Base-by-base conservation (phyloP, 768 basidiomycete genomes). In the Phanerochaete carnosa region DNA sequence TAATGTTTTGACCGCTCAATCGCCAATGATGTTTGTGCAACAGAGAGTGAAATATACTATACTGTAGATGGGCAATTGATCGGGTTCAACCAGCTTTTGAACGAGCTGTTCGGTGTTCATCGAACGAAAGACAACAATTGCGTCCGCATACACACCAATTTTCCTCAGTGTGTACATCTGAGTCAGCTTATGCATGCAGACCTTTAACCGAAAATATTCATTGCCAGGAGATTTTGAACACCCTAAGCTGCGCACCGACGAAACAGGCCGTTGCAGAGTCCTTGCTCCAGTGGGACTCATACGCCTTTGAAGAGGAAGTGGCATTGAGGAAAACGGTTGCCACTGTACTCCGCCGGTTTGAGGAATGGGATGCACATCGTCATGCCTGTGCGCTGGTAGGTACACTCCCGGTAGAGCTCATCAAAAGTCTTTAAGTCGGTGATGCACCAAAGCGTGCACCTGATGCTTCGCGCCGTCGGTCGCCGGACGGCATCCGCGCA, bases 81-180 rank as follows among this genome's bases (percentile, higher is more conserved):
- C 0, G 64, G 66, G 22, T 54, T 63, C 12, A 69, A 67, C 7
- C 57, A 54, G 2, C 4, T 77, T 5, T 85, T 80, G 76, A 84
- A 86, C 57, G 65, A 65, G 7, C 74, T 86, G 15, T 81, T 80
- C 1, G 86, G 84, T 0, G 54, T 83, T 0, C 86, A 86, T 64
- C 66, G 71, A 35, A 85, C 85, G n/a, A 80, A 77, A 60, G 80
- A 83, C 60, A 67, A 78, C 51, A 71, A 77, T 45, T 81, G 72
- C 63, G 80, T 87, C 16, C 76, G 85, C 29, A 78, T 85, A 12
- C 86, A 87, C 62, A 85, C 85, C 22, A 87, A 87, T 58, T 87
- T 87, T 66, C 82, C 85, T 37, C 86, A 87, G 85, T 84, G 59
- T 29, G 75, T 19, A 43, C 39, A 19, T 70, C 7, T 11, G 16